Base-by-base conservation (phyloP, 768 basidiomycete species). In the Cystobasidium ongulense region DNA sequence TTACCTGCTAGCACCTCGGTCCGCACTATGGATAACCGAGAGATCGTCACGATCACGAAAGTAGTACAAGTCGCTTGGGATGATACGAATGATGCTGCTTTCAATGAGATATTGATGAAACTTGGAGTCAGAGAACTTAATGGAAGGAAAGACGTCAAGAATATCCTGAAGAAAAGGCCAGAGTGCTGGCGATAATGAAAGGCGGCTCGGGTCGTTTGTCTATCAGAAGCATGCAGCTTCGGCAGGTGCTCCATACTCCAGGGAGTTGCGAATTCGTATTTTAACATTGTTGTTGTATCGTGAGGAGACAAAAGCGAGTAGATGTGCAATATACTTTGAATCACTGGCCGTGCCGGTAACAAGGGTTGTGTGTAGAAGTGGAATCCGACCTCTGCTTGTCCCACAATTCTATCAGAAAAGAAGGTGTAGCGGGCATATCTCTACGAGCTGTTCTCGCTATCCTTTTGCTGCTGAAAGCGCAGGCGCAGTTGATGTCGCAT, bases 101-200 rank as follows among this genome's bases (percentile, higher is more conserved):
- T 78, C 41, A 63, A 36, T 11, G 70, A 68, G 62, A 76, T 87
- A 79, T 77, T 84, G 76, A 84, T 86, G 41, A 80, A 82, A 36
- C 80, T 88, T 17, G 89, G 87, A 3, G 80, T 86, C n/a, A 83
- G 85, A 15, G 90, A 89, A 64, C 64, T 74, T 1, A 78, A 92
- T 73, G 82, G 80, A 25, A 83, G 86, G 78, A 86, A 87, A 50
- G 88, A 91, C 76, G 87, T 78, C 10, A 67, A 75, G 67, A 73
- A 68, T 8, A 50, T 80, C 27, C 29, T 81, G 71, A 63, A 76
- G 54, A 78, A 76, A 41, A 43, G 81, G 64, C 76, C 76, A 1
- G 81, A 81, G 61, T 80, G 77, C 63, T 78, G 77, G 78, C 18
- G 76, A 46, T 78, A 62, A 65, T 23, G 4, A 15, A 25, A 1